These are phyloP conservation scores for Metschnikowia hibisci DNA, from an alignment of 805 yeast species.

Conservation along the genomic window DNA sequence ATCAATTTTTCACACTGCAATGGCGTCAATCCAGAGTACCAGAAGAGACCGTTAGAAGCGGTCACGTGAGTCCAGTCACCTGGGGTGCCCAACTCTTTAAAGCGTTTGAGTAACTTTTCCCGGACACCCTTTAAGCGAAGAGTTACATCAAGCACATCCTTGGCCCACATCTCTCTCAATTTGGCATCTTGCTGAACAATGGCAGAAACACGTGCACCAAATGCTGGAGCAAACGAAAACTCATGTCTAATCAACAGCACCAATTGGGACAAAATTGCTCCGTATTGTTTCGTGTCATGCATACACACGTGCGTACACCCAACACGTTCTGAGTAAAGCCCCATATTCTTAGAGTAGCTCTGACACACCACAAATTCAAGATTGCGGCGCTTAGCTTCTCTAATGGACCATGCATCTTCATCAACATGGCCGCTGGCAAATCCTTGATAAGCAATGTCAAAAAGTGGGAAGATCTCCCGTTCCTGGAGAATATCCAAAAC, in stretches of 20 bases:
- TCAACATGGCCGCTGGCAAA: conserved; percentile 30
- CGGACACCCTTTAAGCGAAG: conserved; percentile 32
- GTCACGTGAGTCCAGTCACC: conserved; percentile 40
- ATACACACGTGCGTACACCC: conserved; percentile 34
- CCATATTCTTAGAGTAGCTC: conserved; percentile 41
- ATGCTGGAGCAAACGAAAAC: conserved; percentile 46
- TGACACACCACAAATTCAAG: conserved; percentile 28
- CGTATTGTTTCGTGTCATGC: conserved; percentile 7
- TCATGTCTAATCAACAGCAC: conserved; percentile 35
- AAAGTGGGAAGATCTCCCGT: conserved; percentile 27
- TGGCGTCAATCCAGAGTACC: conserved; percentile 39
- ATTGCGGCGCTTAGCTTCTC: conserved; percentile 28
- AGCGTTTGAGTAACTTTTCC: conserved; percentile 24
- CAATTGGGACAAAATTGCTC: conserved; percentile 24
- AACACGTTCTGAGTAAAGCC: conserved; percentile 38
- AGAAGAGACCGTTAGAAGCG: conserved; percentile 40
- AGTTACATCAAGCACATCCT: conserved; percentile 31
- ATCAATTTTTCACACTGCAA: conserved; percentile 31
- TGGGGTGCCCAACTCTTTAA: conserved; percentile 36
- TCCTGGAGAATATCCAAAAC: conserved; percentile 25
- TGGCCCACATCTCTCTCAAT: conserved; percentile 28
- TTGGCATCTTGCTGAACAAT: conserved; percentile 27
- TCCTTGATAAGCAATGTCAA: conserved; percentile 44
- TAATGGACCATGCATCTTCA: conserved; percentile 37
- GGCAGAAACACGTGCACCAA: conserved; percentile 41